phyloP scores from a whole-genome alignment of 1,284 basidiomycete species.

The Melampsora americana region DNA sequence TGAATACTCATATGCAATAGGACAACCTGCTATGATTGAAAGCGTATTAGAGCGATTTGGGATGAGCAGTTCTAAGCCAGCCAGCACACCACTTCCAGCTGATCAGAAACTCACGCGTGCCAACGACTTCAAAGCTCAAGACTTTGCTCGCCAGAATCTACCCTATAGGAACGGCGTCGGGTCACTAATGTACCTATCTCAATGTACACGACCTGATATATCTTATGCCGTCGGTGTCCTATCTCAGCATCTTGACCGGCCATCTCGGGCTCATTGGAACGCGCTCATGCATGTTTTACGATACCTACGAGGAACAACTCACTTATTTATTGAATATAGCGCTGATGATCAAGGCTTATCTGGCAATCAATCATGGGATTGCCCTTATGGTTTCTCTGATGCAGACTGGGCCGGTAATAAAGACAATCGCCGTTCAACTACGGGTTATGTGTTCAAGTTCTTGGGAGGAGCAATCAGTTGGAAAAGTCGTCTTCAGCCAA shows the following conservation, averaged over 20 bases:
- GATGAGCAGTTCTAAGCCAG: not conserved
- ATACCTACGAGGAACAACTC: not conserved
- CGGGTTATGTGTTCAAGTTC: slow-evolving; percentile 28
- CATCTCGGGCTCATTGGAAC: not conserved
- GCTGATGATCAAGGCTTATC: not conserved
- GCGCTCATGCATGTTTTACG: not conserved
- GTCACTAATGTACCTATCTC: slow-evolving; percentile 5
- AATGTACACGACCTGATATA: no score
- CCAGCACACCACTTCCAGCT: not conserved
- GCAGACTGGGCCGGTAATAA: no score
- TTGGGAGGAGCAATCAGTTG: slow-evolving; percentile 34
- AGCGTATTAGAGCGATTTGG: not conserved
- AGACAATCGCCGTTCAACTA: no score
- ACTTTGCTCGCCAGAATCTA: not conserved
- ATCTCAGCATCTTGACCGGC: no score
- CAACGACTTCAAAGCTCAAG: not conserved
- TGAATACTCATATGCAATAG: no score
- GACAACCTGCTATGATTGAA: slow-evolving; percentile 1
- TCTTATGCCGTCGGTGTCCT: no score
- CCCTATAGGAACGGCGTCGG: not conserved
- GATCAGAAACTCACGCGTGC: not conserved
- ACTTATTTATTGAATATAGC: no score
- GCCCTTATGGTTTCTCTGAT: not conserved
- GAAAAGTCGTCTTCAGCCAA: slow-evolving; percentile 21
- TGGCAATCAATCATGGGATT: not conserved